These are phyloP conservation scores for Rhytidhysteron rufulum DNA, from an alignment of 2,329 filamentous ascomycete species.

Conservation along the genomic window DNA sequence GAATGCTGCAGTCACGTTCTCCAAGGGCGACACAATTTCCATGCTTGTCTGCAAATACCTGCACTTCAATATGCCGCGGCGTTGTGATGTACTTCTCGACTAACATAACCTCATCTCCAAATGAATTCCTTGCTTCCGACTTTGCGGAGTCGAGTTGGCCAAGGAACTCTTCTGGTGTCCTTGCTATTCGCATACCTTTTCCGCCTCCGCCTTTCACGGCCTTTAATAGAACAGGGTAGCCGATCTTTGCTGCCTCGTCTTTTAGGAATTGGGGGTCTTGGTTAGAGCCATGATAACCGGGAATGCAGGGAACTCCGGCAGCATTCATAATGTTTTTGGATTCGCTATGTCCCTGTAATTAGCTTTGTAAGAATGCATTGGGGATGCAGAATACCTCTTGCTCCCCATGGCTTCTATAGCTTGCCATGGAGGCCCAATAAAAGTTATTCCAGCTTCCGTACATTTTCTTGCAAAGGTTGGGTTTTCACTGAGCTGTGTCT, in stretches of 20 bases:
- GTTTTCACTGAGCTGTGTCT: slow-evolving; percentile 71
- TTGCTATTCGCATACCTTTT: slow-evolving; percentile 67
- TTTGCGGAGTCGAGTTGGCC: slow-evolving; percentile 61
- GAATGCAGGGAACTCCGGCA: slow-evolving; percentile 93
- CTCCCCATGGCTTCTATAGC: slow-evolving; percentile 84
- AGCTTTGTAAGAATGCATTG: too few relatives aligned
- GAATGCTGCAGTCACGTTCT: slow-evolving; percentile 64
- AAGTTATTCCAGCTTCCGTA: slow-evolving; percentile 83
- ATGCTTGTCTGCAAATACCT: slow-evolving; percentile 63
- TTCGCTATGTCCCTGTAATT: slow-evolving; percentile 41
- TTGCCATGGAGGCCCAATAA: slow-evolving; percentile 82
- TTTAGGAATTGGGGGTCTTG: slow-evolving; percentile 65
- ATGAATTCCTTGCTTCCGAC: slow-evolving; percentile 60
- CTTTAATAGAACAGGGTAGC: slow-evolving; percentile 62
- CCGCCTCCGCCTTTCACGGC: slow-evolving; percentile 63
- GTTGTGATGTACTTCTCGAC: slow-evolving; percentile 67
- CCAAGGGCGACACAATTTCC: slow-evolving; percentile 62
- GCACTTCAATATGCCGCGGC: slow-evolving; percentile 64
- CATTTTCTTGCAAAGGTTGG: slow-evolving; percentile 84
- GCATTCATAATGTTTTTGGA: slow-evolving; percentile 96
- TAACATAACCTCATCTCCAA: slow-evolving; percentile 63
- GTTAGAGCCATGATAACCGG: slow-evolving; percentile 86
- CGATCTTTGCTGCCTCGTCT: slow-evolving; percentile 68
- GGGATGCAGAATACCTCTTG: too few relatives aligned
- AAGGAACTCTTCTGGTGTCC: slow-evolving; percentile 54